Evolutionary conservation across 441 rosid species (phyloP).

Genomic region (Iberis amara): DNA sequence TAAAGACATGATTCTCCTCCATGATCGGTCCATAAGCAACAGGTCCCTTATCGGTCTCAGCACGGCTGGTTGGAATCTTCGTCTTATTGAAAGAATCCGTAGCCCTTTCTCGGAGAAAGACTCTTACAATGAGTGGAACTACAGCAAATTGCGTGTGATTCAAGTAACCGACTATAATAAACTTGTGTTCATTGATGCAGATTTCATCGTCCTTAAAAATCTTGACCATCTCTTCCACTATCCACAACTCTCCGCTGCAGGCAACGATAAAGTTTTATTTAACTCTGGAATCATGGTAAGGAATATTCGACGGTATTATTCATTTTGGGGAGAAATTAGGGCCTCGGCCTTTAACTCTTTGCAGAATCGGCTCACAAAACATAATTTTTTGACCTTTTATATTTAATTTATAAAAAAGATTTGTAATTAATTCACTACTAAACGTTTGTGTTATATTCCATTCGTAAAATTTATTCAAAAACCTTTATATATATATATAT

Average conservation of each 20-base stretch:
- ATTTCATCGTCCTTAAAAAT: conserved; percentile 43
- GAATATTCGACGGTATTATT: no score
- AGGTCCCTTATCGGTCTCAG: conserved; percentile 40
- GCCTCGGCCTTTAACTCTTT: no score
- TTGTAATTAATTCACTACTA: no score
- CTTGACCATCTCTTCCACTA: conserved; percentile 46
- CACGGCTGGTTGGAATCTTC: conserved; percentile 54
- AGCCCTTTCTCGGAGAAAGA: conserved; percentile 44
- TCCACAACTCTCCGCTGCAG: conserved; percentile 54
- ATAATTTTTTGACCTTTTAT: no score
- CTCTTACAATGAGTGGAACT: conserved; percentile 75
- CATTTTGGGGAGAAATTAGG: no score
- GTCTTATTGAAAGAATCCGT: conserved; percentile 41
- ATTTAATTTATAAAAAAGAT: no score
- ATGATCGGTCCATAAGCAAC: conserved; percentile 39
- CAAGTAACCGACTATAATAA: conserved; percentile 48
- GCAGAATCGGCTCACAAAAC: no score
- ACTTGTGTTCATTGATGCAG: conserved; percentile 59
- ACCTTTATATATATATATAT: no score
- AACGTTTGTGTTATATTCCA: no score
- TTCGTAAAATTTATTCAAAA: no score
- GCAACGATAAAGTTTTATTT: conserved; percentile 38
- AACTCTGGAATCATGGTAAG: conserved; percentile 75
- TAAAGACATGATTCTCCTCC: conserved; percentile 51
- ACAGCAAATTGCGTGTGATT: conserved; percentile 69